Evolutionary conservation across 1,284 basidiomycete species (phyloP), one percentile per base, ranked within the genome.

Genomic region (Sutorius eximius): DNA sequence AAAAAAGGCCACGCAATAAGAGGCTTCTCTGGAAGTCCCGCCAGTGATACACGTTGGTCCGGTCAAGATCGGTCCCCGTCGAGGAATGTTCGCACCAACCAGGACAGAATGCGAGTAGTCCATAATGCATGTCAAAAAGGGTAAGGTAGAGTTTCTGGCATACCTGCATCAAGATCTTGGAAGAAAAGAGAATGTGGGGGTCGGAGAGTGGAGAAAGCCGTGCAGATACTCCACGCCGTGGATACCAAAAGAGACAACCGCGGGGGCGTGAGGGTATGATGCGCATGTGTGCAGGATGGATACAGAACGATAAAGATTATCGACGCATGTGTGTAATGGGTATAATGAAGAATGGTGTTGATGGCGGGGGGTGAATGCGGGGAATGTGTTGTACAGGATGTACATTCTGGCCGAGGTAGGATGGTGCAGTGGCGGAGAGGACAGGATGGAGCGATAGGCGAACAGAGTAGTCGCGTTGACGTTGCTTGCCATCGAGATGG

Each of bases 241-340:
- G 57, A 50, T 56, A 56, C 58, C 63, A 59, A 52, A 59, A 49
- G 50, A 59, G 52, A 63, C 51, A 59, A 49, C 51, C 55, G 53
- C 57, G 45, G 50, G 52, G 55, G 49, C 48, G 53, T 49, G 56
- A 40, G 57, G 61, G 57, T 70, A 71, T 67, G 63, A 49, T 67
- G 59, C 57, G 62, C 56, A 52, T 68, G 55, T 49, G 45, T 64
- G 70, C 57, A 62, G 62, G 68, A 71, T 69, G 67, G 68, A 73
- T 73, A 71, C 71, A 69, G 44, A 72, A 60, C 57, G 68, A 68
- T 68, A 68, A 72, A 52, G 52, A 63, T 66, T 68, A 69, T 57
- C 61, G 61, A 50, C 63, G 68, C 58, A 62, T 58, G 69, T 53
- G 52, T 63, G 69, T 66, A 65, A 44, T 33, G 55, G 63, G 57